Evolutionary conservation across 2,329 filamentous ascomycete genomes (phyloP).

Genomic region (Aurifilum marmelostoma): DNA sequence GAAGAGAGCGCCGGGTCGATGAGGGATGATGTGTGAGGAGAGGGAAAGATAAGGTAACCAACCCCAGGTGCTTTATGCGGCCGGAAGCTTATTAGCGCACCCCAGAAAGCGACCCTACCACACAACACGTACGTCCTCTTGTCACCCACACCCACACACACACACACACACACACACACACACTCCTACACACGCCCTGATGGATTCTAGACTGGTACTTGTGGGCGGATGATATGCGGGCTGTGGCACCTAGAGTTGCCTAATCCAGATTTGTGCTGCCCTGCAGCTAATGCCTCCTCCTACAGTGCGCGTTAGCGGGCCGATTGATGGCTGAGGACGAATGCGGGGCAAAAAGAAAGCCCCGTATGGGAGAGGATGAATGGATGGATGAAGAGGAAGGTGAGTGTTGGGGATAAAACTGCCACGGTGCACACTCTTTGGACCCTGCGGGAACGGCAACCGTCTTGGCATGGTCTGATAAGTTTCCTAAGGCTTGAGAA

Average conservation of each 20-base stretch:
- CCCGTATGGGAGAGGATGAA: neutral
- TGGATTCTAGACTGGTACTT: constrained; percentile 4
- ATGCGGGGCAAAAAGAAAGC: constrained; percentile 12
- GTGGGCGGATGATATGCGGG: constrained; percentile 7
- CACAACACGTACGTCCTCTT: no score
- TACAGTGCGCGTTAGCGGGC: constrained; percentile 24
- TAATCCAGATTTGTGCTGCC: constrained; percentile 3
- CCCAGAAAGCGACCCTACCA: constrained; percentile 20
- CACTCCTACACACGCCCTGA: constrained; percentile 16
- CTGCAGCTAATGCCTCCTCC: constrained; percentile 10
- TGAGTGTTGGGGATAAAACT: neutral
- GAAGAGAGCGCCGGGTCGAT: constrained; percentile 1
- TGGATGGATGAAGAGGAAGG: neutral
- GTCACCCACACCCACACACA: neutral
- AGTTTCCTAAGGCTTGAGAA: neutral
- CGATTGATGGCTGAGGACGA: constrained; percentile 11
- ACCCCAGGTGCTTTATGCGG: constrained; percentile 15
- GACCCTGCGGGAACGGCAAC: neutral
- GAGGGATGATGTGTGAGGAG: neutral
- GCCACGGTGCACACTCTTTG: neutral
- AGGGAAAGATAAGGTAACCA: constrained; percentile 27
- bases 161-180: constrained; percentile 20
- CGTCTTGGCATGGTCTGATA: neutral
- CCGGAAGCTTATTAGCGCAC: constrained; percentile 13
- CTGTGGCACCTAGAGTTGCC: constrained; percentile 3